A percentile compares a stretch with the other conserved stretches of the same genome.
These are phyloP conservation scores for Cyberlindnera americana DNA, from an alignment of 805 yeast genomes.

Conservation along the genomic window DNA sequence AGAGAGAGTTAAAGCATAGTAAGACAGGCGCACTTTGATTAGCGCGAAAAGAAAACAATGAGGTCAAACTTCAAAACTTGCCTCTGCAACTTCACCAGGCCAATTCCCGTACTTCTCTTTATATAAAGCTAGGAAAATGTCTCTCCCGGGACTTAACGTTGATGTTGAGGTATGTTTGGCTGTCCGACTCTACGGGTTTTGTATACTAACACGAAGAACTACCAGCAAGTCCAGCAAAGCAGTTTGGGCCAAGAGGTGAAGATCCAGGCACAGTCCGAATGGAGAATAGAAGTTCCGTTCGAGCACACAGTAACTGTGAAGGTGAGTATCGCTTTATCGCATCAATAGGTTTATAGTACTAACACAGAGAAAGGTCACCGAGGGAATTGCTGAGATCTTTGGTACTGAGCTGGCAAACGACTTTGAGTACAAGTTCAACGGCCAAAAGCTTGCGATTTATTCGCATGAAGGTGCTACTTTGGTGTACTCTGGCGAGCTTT, in stretches of 20 bases:
- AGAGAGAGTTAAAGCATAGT: background rate
- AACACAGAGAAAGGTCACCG: constrained; percentile 29
- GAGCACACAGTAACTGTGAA: constrained; percentile 48
- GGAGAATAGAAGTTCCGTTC: constrained; percentile 71
- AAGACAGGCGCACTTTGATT: background rate
- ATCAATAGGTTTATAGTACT: background rate
- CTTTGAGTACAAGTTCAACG: constrained; percentile 53
- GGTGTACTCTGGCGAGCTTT: constrained; percentile 35
- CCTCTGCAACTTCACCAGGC: too few relatives aligned
- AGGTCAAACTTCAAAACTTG: too few relatives aligned
- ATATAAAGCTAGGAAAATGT: constrained; percentile 10
- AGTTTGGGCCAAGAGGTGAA: constrained; percentile 18
- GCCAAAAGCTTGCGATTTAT: constrained; percentile 50
- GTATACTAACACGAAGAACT: constrained; percentile 1
- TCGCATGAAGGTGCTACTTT: constrained; percentile 66
- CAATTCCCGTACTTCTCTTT: too few relatives aligned
- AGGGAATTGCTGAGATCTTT: constrained; percentile 83
- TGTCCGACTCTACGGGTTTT: too few relatives aligned
- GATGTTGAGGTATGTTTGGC: background rate
- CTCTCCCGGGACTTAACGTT: constrained; percentile 16
- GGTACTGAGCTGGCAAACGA: constrained; percentile 89
- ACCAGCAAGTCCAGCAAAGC: constrained; percentile 2
- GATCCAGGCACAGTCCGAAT: constrained; percentile 46
- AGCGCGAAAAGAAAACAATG: constrained; percentile 6
- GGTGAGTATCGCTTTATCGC: constrained; percentile 25